phyloP scores from a whole-genome alignment of 441 rosid species.

The Adansonia grandidieri region DNA sequence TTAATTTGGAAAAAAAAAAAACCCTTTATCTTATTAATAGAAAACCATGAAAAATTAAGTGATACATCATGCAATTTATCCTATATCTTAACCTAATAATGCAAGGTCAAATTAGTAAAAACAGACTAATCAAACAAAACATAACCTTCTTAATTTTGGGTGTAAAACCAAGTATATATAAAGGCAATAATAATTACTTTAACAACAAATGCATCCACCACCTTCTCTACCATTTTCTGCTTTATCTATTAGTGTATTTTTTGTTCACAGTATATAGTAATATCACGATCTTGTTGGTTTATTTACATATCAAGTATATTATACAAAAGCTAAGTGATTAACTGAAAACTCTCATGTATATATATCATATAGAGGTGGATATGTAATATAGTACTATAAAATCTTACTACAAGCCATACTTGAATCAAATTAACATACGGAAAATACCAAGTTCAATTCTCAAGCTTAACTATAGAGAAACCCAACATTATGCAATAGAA shows the following conservation, averaged over 20 bases:
- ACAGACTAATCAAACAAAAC: not conserved
- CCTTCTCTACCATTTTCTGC: not conserved
- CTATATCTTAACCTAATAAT: too few relatives aligned
- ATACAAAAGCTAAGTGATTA: not conserved
- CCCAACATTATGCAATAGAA: constrained; percentile 6
- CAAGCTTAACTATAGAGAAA: not conserved
- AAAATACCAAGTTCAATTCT: not conserved
- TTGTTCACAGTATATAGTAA: not conserved
- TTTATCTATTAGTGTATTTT: not conserved
- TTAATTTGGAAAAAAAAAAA: too few relatives aligned
- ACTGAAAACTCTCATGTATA: not conserved
- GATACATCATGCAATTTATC: too few relatives aligned
- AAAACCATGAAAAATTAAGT: too few relatives aligned
- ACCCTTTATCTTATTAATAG: too few relatives aligned
- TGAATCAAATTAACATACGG: not conserved
- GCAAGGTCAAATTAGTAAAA: not conserved
- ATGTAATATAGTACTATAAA: not conserved
- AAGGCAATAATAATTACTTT: not conserved
- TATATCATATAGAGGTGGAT: constrained; percentile 12
- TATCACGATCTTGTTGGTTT: not conserved
- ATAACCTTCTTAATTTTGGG: not conserved
- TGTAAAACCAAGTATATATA: not conserved
- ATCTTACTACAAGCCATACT: constrained; percentile 19
- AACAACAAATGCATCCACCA: not conserved
- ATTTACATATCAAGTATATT: constrained; percentile 7